These are phyloP conservation scores for Suhomyces chickasaworum DNA, from an alignment of 1,139 yeast species.

Conservation along the genomic window DNA sequence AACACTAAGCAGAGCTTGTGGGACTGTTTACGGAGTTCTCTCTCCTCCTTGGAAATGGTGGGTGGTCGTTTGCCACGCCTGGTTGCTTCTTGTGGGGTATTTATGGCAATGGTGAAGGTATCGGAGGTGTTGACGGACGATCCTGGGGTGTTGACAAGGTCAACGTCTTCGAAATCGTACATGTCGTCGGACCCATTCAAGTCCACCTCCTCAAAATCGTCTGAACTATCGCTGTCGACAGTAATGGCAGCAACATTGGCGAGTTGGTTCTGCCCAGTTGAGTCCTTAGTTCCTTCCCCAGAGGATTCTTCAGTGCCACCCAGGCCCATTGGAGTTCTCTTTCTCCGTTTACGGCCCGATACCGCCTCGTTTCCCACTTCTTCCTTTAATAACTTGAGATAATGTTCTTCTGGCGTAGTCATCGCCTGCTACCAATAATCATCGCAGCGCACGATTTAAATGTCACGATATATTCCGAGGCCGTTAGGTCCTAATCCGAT, in stretches of 20 bases:
- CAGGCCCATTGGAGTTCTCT: neutral
- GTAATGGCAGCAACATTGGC: neutral
- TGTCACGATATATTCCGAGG: neutral
- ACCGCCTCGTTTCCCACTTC: constrained; percentile 1
- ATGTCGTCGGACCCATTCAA: constrained; percentile 2
- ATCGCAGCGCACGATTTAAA: neutral
- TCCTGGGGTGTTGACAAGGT: constrained; percentile 16
- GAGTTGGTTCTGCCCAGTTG: neutral
- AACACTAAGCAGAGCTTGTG: constrained; percentile 63
- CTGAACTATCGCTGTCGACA: constrained; percentile 14
- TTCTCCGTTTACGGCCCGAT: constrained; percentile 1
- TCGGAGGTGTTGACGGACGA: neutral
- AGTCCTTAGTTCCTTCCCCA: neutral
- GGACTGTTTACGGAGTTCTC: constrained; percentile 49
- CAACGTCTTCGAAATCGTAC: constrained; percentile 36
- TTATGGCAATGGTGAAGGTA: constrained; percentile 36
- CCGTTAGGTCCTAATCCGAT: neutral
- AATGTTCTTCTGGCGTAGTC: constrained; percentile 8
- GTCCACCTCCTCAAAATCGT: constrained; percentile 8
- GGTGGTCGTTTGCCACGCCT: constrained; percentile 24
- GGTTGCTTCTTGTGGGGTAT: neutral
- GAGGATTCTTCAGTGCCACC: neutral
- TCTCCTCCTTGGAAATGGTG: constrained; percentile 55
- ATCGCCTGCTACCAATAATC: neutral
- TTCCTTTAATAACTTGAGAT: constrained; percentile 5